Percentiles rank a stretch among this genome's conserved stretches.
These are phyloP conservation scores for Phytophthora ohioensis DNA, from an alignment of 352 stramenopile species.

Conservation along the genomic window DNA sequence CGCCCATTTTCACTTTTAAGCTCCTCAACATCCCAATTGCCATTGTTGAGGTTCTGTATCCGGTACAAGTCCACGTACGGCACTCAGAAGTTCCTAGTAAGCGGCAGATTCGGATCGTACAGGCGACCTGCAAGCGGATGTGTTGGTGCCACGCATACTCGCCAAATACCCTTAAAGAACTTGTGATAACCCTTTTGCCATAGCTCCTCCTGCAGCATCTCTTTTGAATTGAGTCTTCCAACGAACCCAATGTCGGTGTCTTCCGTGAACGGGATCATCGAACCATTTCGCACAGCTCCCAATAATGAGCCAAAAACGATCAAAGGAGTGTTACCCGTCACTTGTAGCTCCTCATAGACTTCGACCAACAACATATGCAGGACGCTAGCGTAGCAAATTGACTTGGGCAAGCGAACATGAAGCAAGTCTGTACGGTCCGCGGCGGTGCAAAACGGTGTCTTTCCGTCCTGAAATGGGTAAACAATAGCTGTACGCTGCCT, in stretches of 20 bases:
- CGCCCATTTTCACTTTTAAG: slow-evolving; percentile 25
- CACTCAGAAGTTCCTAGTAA: slow-evolving; percentile 17
- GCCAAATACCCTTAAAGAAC: slow-evolving; percentile 46
- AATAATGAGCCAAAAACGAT: slow-evolving; percentile 59
- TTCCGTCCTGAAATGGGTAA: slow-evolving; percentile 57
- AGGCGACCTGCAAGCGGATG: slow-evolving; percentile 47
- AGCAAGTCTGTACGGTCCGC: slow-evolving; percentile 59
- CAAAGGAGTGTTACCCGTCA: slow-evolving; percentile 32
- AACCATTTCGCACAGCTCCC: slow-evolving; percentile 54
- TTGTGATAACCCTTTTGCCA: slow-evolving; percentile 61
- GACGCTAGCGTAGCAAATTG: slow-evolving; percentile 57
- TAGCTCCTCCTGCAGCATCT: slow-evolving; percentile 23
- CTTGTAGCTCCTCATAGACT: slow-evolving; percentile 55
- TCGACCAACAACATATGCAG: slow-evolving; percentile 65
- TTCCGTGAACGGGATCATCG: slow-evolving; percentile 64
- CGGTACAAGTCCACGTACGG: slow-evolving; percentile 57
- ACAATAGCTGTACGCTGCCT: slow-evolving; percentile 40
- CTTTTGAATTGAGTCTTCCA: slow-evolving; percentile 13
- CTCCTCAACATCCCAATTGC: slow-evolving; percentile 30
- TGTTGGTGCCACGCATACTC: slow-evolving; percentile 52
- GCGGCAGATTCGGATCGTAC: slow-evolving; percentile 35
- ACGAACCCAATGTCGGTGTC: slow-evolving; percentile 60
- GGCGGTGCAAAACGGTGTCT: slow-evolving; percentile 52
- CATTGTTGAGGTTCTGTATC: slow-evolving; percentile 22
- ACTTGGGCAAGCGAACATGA: slow-evolving; percentile 26